phyloP scores from a whole-genome alignment of 768 basidiomycete species.

The Mycena maculata region DNA sequence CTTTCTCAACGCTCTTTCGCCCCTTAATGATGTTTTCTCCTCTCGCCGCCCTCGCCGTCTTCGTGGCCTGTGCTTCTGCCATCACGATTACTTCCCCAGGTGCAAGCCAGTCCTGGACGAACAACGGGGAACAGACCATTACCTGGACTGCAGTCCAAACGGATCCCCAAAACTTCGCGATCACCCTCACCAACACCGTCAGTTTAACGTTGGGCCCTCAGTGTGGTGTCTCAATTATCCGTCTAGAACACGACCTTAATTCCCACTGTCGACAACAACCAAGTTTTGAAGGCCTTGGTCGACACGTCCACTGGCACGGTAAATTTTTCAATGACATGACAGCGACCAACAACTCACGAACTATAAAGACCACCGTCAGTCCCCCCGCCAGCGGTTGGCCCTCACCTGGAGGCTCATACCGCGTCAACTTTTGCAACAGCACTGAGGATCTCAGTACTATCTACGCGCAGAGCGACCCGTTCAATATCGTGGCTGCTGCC shows the following conservation, averaged over 20 bases:
- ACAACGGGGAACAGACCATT: constrained; percentile 62
- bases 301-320: constrained; percentile 55
- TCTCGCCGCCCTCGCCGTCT: constrained; percentile 56
- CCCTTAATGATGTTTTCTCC: constrained; percentile 54
- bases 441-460: constrained; percentile 60
- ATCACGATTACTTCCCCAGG: constrained; percentile 69
- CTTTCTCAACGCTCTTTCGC: constrained; percentile 30
- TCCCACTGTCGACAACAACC: constrained; percentile 39
- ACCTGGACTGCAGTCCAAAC: constrained; percentile 74
- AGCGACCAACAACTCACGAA: background rate
- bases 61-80: constrained; percentile 69
- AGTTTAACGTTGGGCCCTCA: background rate
- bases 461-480: constrained; percentile 77
- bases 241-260: constrained; percentile 34
- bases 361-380: constrained; percentile 49
- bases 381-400: constrained; percentile 77
- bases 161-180: constrained; percentile 76
- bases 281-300: constrained; percentile 68
- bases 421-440: constrained; percentile 76
- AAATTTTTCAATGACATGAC: background rate
- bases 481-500: constrained; percentile 54
- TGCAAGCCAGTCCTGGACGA: constrained; percentile 64
- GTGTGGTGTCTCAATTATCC: background rate
- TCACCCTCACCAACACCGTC: constrained; percentile 55
- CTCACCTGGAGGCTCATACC: constrained; percentile 63